Percentiles rank a stretch among this genome's conserved stretches.
Conservation (phyloP, 495 filamentous ascomycete species). For the Aspergillus sparsus region DNA sequence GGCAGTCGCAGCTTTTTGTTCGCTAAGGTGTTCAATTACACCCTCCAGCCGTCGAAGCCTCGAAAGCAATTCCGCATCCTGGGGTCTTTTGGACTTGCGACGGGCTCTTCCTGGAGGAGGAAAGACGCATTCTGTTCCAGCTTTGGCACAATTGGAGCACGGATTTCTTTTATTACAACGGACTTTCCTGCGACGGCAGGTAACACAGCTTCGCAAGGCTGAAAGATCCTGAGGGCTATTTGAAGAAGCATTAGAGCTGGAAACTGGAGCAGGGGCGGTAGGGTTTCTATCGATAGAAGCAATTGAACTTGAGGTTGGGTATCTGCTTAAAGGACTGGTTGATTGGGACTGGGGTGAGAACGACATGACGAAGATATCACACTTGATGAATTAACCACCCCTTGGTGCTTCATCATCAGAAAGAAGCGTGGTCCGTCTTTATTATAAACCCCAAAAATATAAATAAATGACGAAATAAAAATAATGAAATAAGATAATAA, state of each 20-base stretch:
- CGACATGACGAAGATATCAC: conserved; percentile 32
- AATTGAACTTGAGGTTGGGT: conserved; percentile 5
- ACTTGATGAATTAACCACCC: conserved; percentile 4
- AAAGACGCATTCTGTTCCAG: conserved; percentile 78
- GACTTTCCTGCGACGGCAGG: conserved; percentile 81
- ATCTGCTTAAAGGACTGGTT: conserved; percentile 6
- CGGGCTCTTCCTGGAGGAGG: conserved; percentile 81
- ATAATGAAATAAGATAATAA: background rate
- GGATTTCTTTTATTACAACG: conserved; percentile 83
- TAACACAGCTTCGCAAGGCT: conserved; percentile 77
- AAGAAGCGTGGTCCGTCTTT: background rate
- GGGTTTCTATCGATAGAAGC: conserved; percentile 16
- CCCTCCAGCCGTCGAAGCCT: conserved; percentile 77
- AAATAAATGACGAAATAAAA: background rate
- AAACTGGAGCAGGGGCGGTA: conserved; percentile 22
- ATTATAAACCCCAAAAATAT: background rate
- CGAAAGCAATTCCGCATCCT: conserved; percentile 76
- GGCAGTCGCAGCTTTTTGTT: conserved; percentile 20
- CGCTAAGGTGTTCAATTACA: conserved; percentile 69
- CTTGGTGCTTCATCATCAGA: conserved; percentile 18
- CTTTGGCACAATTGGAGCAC: conserved; percentile 81
- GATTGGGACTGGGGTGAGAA: conserved; percentile 21
- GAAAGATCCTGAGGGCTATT: conserved; percentile 30
- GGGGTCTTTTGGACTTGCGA: conserved; percentile 63
- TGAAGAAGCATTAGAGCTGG: conserved; percentile 8